Percentiles rank a stretch among this genome's conserved stretches.
Evolutionary conservation across 257 asterid species (phyloP).

Genomic region (Leptodermis oblonga): DNA sequence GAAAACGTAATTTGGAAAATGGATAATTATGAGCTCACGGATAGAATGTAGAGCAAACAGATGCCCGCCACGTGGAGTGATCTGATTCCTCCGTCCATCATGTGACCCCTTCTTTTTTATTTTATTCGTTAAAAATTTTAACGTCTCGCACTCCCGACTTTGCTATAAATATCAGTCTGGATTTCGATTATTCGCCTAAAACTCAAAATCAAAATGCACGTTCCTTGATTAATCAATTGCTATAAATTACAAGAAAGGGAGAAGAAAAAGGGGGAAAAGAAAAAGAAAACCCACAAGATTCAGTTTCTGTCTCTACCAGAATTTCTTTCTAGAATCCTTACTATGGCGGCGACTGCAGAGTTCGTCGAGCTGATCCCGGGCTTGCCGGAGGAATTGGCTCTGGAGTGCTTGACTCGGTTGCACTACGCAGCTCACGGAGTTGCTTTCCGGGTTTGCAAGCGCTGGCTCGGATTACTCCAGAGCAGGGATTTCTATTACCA

Average conservation of each 20-base stretch:
- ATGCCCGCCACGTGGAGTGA: slow-evolving; percentile 6
- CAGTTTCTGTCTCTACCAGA: too few species aligned
- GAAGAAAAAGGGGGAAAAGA: too few species aligned
- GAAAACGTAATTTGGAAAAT: background rate
- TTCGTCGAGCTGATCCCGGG: slow-evolving; percentile 62
- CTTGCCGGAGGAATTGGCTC: slow-evolving; percentile 75
- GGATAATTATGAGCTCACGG: background rate
- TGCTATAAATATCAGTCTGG: slow-evolving; percentile 20
- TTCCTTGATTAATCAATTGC: background rate
- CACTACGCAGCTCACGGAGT: slow-evolving; percentile 64
- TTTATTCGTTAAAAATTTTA: too few species aligned
- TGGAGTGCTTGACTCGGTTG: slow-evolving; percentile 74
- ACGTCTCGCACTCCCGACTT: background rate
- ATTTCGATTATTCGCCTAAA: background rate
- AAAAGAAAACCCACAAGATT: too few species aligned
- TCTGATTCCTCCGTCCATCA: background rate
- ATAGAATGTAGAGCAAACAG: too few species aligned
- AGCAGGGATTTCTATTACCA: slow-evolving; percentile 72
- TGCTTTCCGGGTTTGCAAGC: slow-evolving; percentile 55
- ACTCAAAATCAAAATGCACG: background rate
- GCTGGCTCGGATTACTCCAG: slow-evolving; percentile 56
- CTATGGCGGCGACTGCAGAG: background rate
- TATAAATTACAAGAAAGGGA: background rate
- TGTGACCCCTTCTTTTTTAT: background rate
- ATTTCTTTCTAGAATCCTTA: background rate